Evolutionary conservation across 2,329 filamentous ascomycete genomes (phyloP).

Genomic region (Colletotrichum spaethianum): DNA sequence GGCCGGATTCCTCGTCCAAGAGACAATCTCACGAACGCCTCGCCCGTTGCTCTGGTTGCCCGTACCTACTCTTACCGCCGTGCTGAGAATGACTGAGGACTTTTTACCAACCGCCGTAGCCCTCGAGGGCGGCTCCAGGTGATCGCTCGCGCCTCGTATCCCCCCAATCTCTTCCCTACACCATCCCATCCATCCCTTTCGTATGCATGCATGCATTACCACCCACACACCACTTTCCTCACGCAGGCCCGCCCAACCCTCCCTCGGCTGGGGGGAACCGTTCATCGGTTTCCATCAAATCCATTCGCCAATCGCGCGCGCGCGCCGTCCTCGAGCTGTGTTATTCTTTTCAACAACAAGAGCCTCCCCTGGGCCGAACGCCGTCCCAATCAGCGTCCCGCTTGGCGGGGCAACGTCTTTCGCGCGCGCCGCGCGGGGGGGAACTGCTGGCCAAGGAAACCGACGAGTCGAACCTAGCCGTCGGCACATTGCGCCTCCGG

Average conservation of each 20-base stretch:
- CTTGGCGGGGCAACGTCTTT: slow-evolving; percentile 13
- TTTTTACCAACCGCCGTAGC: slow-evolving; percentile 3
- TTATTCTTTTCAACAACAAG: not conserved
- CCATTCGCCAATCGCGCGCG: slow-evolving; percentile 37
- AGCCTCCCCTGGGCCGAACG: slow-evolving; percentile 27
- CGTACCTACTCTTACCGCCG: not conserved
- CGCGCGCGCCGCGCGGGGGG: not conserved
- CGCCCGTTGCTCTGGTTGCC: not conserved
- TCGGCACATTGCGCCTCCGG: slow-evolving; percentile 10
- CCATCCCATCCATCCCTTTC: slow-evolving; percentile 5
- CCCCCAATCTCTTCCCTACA: not conserved
- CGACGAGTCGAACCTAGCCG: slow-evolving; percentile 1
- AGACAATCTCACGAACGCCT: not conserved
- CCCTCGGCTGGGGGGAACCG: not conserved
- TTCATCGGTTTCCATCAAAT: not conserved
- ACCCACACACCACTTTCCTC: slow-evolving; percentile 19
- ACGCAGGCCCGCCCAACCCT: not conserved
- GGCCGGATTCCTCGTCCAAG: not conserved
- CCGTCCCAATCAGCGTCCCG: slow-evolving; percentile 21
- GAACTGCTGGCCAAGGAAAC: not conserved
- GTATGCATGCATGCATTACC: slow-evolving; percentile 36
- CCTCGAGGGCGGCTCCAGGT: slow-evolving; percentile 22
- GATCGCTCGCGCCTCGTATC: slow-evolving; percentile 35
- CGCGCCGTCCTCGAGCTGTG: too few species aligned
- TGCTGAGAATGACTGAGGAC: not conserved